Evolutionary conservation across 768 basidiomycete species (phyloP).

Genomic region (Boletus reticulatus): DNA sequence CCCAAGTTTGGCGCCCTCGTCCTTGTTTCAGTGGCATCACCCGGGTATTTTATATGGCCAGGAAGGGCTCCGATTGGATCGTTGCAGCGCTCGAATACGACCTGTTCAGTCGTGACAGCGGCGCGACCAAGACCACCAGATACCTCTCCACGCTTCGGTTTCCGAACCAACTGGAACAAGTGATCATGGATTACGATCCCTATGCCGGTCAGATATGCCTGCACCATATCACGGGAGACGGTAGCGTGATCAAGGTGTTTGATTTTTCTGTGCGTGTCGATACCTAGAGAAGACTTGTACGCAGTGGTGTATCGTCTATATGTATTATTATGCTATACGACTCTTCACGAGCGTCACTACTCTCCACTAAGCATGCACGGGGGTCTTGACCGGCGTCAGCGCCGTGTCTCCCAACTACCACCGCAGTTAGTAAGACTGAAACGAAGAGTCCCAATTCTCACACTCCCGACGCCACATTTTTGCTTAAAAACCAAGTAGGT

Average conservation of each 20-base stretch:
- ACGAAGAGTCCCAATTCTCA: too few species aligned
- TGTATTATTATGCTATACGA: too few species aligned
- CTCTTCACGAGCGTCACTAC: too few species aligned
- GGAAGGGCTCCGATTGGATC: background rate
- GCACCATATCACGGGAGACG: background rate
- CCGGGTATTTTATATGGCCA: slow-evolving; percentile 1
- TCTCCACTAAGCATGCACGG: too few species aligned
- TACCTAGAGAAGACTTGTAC: too few species aligned
- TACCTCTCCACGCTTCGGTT: slow-evolving; percentile 1
- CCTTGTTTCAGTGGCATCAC: slow-evolving; percentile 11
- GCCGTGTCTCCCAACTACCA: too few species aligned
- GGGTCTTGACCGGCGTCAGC: too few species aligned
- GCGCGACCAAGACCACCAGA: background rate
- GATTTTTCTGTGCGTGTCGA: slow-evolving; percentile 7
- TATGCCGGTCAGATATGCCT: slow-evolving; percentile 19
- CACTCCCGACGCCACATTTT: too few species aligned
- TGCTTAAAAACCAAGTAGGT: too few species aligned
- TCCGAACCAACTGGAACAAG: background rate
- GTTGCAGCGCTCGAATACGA: slow-evolving; percentile 11
- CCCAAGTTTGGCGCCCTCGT: background rate
- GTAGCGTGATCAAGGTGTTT: slow-evolving; percentile 8
- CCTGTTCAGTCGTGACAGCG: background rate
- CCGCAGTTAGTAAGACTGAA: too few species aligned
- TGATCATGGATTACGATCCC: slow-evolving; percentile 20
- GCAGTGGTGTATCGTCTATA: too few species aligned